phyloP scores from a whole-genome alignment of 1,139 yeast species.

The Nakaseomyces delphensis region DNA sequence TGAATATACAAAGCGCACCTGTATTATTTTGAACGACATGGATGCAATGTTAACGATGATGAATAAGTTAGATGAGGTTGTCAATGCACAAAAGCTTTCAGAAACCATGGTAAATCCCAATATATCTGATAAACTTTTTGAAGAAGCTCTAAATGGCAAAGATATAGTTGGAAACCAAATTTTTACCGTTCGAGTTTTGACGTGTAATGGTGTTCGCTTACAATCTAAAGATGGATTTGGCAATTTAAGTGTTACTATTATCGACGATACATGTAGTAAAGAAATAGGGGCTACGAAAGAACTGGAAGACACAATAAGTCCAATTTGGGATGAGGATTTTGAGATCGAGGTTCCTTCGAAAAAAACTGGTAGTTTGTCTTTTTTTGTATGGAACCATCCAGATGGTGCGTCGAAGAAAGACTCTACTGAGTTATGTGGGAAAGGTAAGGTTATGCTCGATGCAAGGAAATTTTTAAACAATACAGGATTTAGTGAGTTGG shows the following conservation, averaged over 20 bases:
- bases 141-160: background rate
- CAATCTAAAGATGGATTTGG: slow-evolving; percentile 45
- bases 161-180: slow-evolving; percentile 36
- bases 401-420: slow-evolving; percentile 30
- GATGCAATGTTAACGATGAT: slow-evolving; percentile 53
- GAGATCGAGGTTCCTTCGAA: slow-evolving; percentile 43
- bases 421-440: slow-evolving; percentile 62
- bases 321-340: slow-evolving; percentile 85
- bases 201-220: slow-evolving; percentile 62
- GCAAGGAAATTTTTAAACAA: slow-evolving; percentile 59
- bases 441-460: slow-evolving; percentile 54
- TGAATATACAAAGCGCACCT: slow-evolving; percentile 54
- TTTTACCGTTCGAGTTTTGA: slow-evolving; percentile 56
- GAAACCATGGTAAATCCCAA: slow-evolving; percentile 33
- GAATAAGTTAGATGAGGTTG: slow-evolving; percentile 48
- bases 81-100: slow-evolving; percentile 58
- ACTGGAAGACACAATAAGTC: slow-evolving; percentile 52
- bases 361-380: slow-evolving; percentile 38
- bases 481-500: slow-evolving; percentile 56
- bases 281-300: slow-evolving; percentile 68
- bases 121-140: background rate
- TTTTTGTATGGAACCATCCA: slow-evolving; percentile 69
- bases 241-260: slow-evolving; percentile 60
- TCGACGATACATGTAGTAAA: slow-evolving; percentile 49
- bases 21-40: slow-evolving; percentile 68